phyloP scores from a whole-genome alignment of 1,139 yeast species.

The Kurtzmaniella natalensis region DNA sequence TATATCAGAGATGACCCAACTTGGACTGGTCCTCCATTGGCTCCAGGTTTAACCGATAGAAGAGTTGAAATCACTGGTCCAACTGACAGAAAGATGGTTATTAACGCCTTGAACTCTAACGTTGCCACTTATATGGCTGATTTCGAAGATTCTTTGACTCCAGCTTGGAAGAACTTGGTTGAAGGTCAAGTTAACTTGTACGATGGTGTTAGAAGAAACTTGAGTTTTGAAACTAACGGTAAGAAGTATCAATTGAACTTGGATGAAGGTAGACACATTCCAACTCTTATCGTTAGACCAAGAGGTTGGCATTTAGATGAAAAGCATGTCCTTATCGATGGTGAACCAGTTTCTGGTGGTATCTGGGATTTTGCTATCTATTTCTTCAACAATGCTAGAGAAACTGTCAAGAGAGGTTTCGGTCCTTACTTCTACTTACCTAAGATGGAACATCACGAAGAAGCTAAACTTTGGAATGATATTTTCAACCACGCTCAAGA shows the following conservation, averaged over 20 bases:
- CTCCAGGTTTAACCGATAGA: slow-evolving; percentile 73
- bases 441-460: slow-evolving; percentile 76
- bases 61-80: slow-evolving; percentile 90
- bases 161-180: slow-evolving; percentile 88
- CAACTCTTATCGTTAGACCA: slow-evolving; percentile 78
- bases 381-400: slow-evolving; percentile 70
- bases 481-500: slow-evolving; percentile 68
- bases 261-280: slow-evolving; percentile 53
- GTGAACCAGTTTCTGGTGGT: slow-evolving; percentile 70
- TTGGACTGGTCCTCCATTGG: slow-evolving; percentile 78
- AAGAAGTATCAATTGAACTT: slow-evolving; percentile 59
- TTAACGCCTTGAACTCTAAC: slow-evolving; percentile 84
- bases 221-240: slow-evolving; percentile 52
- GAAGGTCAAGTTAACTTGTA: slow-evolving; percentile 88
- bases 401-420: slow-evolving; percentile 53
- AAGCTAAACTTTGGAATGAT: slow-evolving; percentile 78
- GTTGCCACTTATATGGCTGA: slow-evolving; percentile 95
- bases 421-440: slow-evolving; percentile 81
- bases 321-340: slow-evolving; percentile 68
- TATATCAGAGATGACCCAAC: slow-evolving; percentile 67
- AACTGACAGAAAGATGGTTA: slow-evolving; percentile 86
- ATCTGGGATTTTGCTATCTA: slow-evolving; percentile 75
- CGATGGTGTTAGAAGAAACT: slow-evolving; percentile 75
- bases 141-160: slow-evolving; percentile 92
- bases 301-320: slow-evolving; percentile 85